Conservation (phyloP, 257 asterid species). For the Ehretia macrophylla region DNA sequence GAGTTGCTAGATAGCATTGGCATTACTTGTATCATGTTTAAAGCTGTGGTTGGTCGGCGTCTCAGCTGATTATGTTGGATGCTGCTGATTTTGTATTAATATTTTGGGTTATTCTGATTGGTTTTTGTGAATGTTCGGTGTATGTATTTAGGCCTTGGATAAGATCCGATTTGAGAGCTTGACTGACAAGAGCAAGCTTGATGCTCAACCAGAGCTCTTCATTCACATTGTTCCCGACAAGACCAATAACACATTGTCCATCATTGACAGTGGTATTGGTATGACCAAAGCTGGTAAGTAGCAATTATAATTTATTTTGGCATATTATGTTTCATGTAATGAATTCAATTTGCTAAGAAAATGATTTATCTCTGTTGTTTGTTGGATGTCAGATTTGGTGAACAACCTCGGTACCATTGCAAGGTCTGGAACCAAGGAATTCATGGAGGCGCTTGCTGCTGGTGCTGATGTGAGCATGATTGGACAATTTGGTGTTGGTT, state of each 20-base stretch:
- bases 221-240: conserved; percentile 58
- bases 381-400: conserved; percentile 36
- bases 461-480: conserved; percentile 71
- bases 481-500: conserved; percentile 66
- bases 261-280: conserved; percentile 56
- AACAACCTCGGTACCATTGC: conserved; percentile 61
- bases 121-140: neutral
- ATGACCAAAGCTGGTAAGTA: conserved; percentile 62
- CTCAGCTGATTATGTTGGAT: no score
- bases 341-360: neutral
- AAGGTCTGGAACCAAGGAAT: conserved; percentile 63
- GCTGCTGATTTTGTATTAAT: no score
- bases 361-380: neutral
- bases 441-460: conserved; percentile 62
- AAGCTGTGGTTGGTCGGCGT: no score
- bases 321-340: neutral
- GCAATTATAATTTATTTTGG: neutral
- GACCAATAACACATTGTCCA: conserved; percentile 38
- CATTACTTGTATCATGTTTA: no score
- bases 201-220: conserved; percentile 56
- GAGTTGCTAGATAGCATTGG: no score
- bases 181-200: conserved; percentile 61
- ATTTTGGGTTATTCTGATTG: neutral
- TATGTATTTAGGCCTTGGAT: conserved; percentile 35
- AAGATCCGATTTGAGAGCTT: conserved; percentile 56